phyloP scores from a whole-genome alignment of 108 stramenopile genomes.

The Skeletonema grethae region DNA sequence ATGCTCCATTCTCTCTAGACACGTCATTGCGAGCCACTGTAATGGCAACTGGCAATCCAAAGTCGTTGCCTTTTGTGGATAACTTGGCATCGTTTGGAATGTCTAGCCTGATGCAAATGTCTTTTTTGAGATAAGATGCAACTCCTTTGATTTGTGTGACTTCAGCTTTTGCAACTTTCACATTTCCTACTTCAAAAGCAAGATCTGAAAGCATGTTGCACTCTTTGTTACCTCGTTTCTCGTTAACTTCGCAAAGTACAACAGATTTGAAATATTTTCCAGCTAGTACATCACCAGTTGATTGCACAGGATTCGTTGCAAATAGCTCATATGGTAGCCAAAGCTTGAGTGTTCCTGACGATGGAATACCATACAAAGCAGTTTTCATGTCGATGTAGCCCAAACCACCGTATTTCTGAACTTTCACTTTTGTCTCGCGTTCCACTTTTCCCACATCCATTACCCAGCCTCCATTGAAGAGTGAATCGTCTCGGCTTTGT shows the following conservation, averaged over 20 bases:
- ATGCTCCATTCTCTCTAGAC: conserved; percentile 69
- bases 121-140: conserved; percentile 81
- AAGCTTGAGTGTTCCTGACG: conserved; percentile 67
- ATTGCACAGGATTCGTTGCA: not conserved
- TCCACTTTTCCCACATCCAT: conserved; percentile 80
- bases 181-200: conserved; percentile 60
- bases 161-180: conserved; percentile 29
- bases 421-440: conserved; percentile 76
- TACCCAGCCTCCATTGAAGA: conserved; percentile 80
- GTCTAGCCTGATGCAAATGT: conserved; percentile 71
- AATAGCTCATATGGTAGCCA: conserved; percentile 73
- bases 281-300: conserved; percentile 44
- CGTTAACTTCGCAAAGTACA: conserved; percentile 87
- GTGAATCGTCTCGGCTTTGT: conserved; percentile 54
- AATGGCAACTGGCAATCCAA: conserved; percentile 40
- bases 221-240: conserved; percentile 69
- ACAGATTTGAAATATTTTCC: conserved; percentile 68
- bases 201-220: conserved; percentile 76
- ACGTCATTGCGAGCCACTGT: conserved; percentile 49
- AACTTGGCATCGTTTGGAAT: conserved; percentile 65
- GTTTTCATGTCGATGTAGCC: conserved; percentile 89
- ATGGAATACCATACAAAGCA: conserved; percentile 82
- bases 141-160: conserved; percentile 53
- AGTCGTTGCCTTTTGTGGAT: conserved; percentile 44
- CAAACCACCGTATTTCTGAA: conserved; percentile 76